Evolutionary conservation across 306 rosid genomes (phyloP).

Genomic region (Medicago lupulina): DNA sequence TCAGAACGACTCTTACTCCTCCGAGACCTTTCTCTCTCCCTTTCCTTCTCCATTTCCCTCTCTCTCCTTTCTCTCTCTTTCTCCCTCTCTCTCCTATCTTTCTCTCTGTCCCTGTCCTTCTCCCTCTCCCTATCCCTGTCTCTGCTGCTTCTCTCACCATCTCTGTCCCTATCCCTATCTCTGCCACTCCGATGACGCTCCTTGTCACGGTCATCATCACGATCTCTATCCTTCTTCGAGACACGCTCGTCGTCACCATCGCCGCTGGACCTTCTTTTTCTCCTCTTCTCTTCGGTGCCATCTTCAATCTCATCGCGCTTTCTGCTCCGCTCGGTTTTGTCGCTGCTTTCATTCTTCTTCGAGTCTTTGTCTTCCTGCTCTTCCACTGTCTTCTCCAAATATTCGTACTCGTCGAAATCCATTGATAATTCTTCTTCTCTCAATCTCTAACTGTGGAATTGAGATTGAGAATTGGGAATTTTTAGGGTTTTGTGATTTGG

Average conservation of each 20-base stretch:
- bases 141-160: slow-evolving; percentile 40
- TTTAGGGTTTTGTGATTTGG: slow-evolving; percentile 50
- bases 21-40: slow-evolving; percentile 35
- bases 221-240: slow-evolving; percentile 56
- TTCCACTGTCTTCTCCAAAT: slow-evolving; percentile 94
- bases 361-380: slow-evolving; percentile 66
- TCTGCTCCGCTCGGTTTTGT: slow-evolving; percentile 66
- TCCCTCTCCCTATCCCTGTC: slow-evolving; percentile 47
- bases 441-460: slow-evolving; percentile 17
- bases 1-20: slow-evolving; percentile 46
- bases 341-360: slow-evolving; percentile 59
- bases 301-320: slow-evolving; percentile 74
- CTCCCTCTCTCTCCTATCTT: slow-evolving; percentile 35
- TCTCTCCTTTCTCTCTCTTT: slow-evolving; percentile 51
- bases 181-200: slow-evolving; percentile 59
- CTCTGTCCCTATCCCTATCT: slow-evolving; percentile 38
- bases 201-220: slow-evolving; percentile 55
- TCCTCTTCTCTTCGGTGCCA: slow-evolving; percentile 55
- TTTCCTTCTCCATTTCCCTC: slow-evolving; percentile 47
- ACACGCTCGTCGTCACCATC: slow-evolving; percentile 65
- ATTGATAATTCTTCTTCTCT: slow-evolving; percentile 38
- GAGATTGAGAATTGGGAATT: slow-evolving; percentile 27
- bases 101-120: slow-evolving; percentile 30
- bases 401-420: slow-evolving; percentile 98
- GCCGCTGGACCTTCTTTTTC: slow-evolving; percentile 63